Evolutionary conservation across 1,284 basidiomycete genomes (phyloP).

Genomic region (Sporisorium exsertum): DNA sequence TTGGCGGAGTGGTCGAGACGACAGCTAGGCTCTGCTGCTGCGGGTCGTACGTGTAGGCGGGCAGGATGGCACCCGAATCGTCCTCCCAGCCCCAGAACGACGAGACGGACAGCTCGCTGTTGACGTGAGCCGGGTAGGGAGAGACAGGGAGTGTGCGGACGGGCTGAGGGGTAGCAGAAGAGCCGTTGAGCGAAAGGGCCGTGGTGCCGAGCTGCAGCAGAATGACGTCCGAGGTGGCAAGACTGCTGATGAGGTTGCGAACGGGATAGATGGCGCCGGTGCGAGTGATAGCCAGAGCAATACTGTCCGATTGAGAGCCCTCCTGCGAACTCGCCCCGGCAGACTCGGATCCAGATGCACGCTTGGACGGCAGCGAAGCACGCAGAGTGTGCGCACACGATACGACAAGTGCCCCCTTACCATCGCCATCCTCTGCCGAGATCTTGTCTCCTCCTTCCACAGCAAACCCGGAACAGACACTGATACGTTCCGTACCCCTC

Average conservation of each 20-base stretch:
- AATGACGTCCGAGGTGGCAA: constrained; percentile 76
- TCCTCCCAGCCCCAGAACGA: constrained; percentile 73
- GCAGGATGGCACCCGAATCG: constrained; percentile 54
- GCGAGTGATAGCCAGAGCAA: constrained; percentile 69
- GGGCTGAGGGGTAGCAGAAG: background rate
- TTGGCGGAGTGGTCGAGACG: constrained; percentile 16
- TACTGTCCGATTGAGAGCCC: constrained; percentile 23
- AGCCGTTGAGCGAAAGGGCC: constrained; percentile 40
- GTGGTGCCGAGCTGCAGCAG: constrained; percentile 55
- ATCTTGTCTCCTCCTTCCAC: constrained; percentile 69
- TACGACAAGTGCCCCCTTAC: constrained; percentile 71
- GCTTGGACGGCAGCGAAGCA: constrained; percentile 59
- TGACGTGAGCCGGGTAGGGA: constrained; percentile 76
- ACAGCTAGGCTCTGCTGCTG: constrained; percentile 20
- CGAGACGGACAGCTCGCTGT: constrained; percentile 74
- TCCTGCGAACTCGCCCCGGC: background rate
- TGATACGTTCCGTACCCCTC: constrained; percentile 73
- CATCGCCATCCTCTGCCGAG: constrained; percentile 57
- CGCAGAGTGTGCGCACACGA: constrained; percentile 78
- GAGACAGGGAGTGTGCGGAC: constrained; percentile 75
- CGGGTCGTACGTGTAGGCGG: constrained; percentile 40
- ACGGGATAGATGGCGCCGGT: constrained; percentile 72
- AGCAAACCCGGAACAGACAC: constrained; percentile 77
- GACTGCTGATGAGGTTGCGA: constrained; percentile 73
- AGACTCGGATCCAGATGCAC: constrained; percentile 47